Percentiles rank a stretch among this genome's conserved stretches.
Conservation (phyloP, 352 stramenopile species). For the Pythium chondricola region DNA sequence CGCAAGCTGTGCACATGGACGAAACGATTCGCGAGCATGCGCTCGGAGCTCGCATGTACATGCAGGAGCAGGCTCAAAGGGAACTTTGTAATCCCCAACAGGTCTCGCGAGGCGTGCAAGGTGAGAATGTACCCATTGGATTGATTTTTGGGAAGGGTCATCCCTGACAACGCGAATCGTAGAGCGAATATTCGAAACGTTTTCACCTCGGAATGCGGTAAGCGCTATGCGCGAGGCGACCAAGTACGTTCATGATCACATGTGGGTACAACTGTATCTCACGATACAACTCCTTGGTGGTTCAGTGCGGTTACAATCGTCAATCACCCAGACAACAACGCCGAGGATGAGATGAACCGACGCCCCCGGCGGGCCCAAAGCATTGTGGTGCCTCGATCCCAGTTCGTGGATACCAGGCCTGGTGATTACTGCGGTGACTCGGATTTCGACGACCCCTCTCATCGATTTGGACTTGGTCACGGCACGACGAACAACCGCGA, state of each 20-base stretch:
- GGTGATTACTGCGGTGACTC: no score
- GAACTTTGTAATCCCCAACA: conserved; percentile 28
- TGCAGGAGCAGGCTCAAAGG: conserved; percentile 41
- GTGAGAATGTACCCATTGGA: conserved; percentile 35
- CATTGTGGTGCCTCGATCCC: conserved; percentile 3
- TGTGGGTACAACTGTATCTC: no score
- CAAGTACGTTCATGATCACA: conserved; percentile 23
- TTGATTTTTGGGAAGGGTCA: no score
- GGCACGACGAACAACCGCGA: no score
- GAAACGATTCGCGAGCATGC: conserved; percentile 65
- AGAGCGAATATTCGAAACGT: conserved; percentile 57
- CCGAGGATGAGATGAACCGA: not conserved
- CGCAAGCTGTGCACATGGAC: conserved; percentile 41
- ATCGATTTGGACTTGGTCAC: no score
- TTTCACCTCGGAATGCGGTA: conserved; percentile 44
- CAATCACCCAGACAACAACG: conserved; percentile 4
- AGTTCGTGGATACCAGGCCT: no score
- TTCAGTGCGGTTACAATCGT: conserved; percentile 15
- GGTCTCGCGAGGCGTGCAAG: conserved; percentile 11
- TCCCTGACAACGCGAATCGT: no score
- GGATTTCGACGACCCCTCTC: no score
- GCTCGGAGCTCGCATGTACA: conserved; percentile 38
- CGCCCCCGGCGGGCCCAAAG: conserved; percentile 6
- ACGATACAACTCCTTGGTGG: not conserved
- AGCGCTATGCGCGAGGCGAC: conserved; percentile 32